Evolutionary conservation across 495 filamentous ascomycete genomes (phyloP).

Genomic region (Penicillium ucsense): DNA sequence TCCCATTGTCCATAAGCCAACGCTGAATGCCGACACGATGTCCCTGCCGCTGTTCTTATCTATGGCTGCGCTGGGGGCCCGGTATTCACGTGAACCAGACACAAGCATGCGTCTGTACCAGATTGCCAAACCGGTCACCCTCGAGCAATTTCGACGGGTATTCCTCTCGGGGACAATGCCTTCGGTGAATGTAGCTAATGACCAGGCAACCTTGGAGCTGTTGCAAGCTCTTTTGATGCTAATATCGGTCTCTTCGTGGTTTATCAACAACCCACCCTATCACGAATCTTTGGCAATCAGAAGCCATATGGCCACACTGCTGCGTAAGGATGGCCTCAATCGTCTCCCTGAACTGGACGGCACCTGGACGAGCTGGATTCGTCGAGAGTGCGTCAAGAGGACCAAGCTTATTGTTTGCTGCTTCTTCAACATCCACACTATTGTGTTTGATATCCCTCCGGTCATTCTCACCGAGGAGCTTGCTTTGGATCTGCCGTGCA

Average conservation of each 20-base stretch:
- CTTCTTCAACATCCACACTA: slow-evolving; percentile 42
- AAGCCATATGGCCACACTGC: slow-evolving; percentile 26
- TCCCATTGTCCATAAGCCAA: slow-evolving; percentile 59
- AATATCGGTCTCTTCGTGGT: slow-evolving; percentile 29
- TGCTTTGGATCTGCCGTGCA: slow-evolving; percentile 48
- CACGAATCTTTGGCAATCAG: slow-evolving; percentile 25
- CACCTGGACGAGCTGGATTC: slow-evolving; percentile 41
- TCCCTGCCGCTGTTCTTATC: slow-evolving; percentile 54
- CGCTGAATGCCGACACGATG: slow-evolving; percentile 42
- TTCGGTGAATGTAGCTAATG: slow-evolving; percentile 8
- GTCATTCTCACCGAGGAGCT: slow-evolving; percentile 54
- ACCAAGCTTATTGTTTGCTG: slow-evolving; percentile 40
- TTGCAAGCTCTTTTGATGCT: slow-evolving; percentile 25
- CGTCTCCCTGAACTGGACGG: slow-evolving; percentile 24
- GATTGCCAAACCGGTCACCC: slow-evolving; percentile 28
- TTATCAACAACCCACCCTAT: slow-evolving; percentile 27
- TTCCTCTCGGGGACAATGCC: slow-evolving; percentile 18
- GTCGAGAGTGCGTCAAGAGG: slow-evolving; percentile 31
- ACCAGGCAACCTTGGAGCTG: slow-evolving; percentile 22
- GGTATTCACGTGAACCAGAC: slow-evolving; percentile 44
- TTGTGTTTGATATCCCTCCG: slow-evolving; percentile 41
- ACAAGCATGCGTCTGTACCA: slow-evolving; percentile 40
- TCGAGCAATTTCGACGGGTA: slow-evolving; percentile 28
- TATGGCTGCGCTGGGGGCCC: slow-evolving; percentile 54
- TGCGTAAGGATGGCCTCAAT: slow-evolving; percentile 26